A percentile compares a stretch with the other conserved stretches of the same genome.
phyloP scores from a whole-genome alignment of 2,329 filamentous ascomycete genomes.

The Elsinoe perseae region DNA sequence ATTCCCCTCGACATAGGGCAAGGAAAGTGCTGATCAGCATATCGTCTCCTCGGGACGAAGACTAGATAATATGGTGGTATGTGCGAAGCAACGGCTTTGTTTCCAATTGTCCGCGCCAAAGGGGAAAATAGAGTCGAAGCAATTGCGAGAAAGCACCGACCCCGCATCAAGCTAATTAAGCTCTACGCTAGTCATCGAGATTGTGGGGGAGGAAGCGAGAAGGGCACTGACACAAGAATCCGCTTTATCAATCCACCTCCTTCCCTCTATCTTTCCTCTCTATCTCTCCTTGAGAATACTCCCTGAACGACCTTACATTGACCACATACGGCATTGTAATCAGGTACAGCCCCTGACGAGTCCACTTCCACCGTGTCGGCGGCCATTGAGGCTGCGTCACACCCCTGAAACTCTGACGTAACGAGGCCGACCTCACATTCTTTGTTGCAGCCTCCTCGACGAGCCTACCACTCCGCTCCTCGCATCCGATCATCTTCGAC shows the following conservation, averaged over 20 bases:
- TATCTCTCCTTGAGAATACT: background rate
- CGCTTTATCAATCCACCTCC: background rate
- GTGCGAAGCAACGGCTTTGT: background rate
- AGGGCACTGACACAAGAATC: background rate
- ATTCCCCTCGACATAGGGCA: background rate
- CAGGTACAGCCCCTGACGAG: background rate
- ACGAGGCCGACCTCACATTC: constrained; percentile 8
- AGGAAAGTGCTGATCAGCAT: background rate
- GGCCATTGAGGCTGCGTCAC: constrained; percentile 4
- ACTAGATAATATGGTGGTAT: background rate
- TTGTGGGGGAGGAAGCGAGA: background rate
- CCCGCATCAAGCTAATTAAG: constrained; percentile 7
- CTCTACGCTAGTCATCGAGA: background rate
- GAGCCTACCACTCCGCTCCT: background rate
- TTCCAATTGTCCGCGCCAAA: background rate
- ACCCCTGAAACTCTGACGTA: constrained; percentile 12
- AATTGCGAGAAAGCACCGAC: background rate
- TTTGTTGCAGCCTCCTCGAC: constrained; percentile 11
- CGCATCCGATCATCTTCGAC: background rate
- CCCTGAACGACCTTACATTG: background rate
- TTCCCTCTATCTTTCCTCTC: background rate
- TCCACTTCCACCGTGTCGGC: background rate
- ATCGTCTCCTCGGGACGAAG: background rate
- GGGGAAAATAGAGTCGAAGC: background rate
- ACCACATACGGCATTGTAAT: background rate